Conservation (phyloP, 805 yeast species). For the Wickerhamomyces subpelliculosus region DNA sequence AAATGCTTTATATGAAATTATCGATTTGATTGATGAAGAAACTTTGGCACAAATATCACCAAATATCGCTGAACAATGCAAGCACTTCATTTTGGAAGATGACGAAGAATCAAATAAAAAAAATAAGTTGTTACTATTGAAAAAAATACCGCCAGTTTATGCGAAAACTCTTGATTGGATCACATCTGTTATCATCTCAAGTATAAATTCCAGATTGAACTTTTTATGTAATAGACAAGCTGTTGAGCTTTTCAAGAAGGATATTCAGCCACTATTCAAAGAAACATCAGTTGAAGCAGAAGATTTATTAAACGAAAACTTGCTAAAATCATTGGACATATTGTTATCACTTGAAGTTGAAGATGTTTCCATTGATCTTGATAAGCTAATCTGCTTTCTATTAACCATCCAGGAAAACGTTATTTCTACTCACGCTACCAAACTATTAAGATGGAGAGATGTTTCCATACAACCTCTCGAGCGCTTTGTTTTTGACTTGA, state of each 20-base stretch:
- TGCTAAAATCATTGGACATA: slow-evolving; percentile 7
- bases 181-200: slow-evolving; percentile 1
- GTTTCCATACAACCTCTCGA: slow-evolving; percentile 16
- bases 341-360: slow-evolving; percentile 6
- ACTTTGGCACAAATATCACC: neutral
- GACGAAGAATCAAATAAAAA: neutral
- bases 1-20: neutral
- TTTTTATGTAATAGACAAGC: slow-evolving; percentile 2
- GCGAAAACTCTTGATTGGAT: slow-evolving; percentile 6
- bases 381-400: slow-evolving; percentile 25
- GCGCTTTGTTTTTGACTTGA: slow-evolving; percentile 38
- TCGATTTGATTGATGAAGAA: neutral
- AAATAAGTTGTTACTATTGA: slow-evolving; percentile 4
- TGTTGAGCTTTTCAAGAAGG: neutral
- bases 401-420: slow-evolving; percentile 31
- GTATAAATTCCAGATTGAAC: slow-evolving; percentile 3
- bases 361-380: slow-evolving; percentile 11
- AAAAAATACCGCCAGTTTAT: slow-evolving; percentile 5
- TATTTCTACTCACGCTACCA: slow-evolving; percentile 31
- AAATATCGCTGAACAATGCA: neutral
- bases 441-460: slow-evolving; percentile 50
- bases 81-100: neutral
- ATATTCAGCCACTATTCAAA: neutral
- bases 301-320: neutral
- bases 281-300: neutral